Conservation (phyloP, 2,329 filamentous ascomycete genomes). For the Erysiphe pulchra region DNA sequence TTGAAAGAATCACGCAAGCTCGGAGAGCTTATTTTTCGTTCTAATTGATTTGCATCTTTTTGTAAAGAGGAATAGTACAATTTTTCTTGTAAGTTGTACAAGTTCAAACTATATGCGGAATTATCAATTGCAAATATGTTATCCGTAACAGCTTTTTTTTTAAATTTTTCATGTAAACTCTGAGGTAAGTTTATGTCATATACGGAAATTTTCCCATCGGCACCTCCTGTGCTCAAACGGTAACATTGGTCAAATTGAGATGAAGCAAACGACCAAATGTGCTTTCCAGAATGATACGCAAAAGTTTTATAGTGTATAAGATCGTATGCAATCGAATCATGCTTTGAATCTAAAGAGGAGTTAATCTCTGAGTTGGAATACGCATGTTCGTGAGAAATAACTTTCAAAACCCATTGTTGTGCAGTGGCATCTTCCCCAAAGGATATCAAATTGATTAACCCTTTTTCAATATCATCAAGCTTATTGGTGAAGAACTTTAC, state of each 20-base stretch:
- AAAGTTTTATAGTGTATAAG: constrained; percentile 12
- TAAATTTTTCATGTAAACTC: background rate
- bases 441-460: constrained; percentile 33
- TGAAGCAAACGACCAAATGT: constrained; percentile 59
- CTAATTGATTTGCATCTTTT: background rate
- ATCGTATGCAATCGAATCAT: too few relatives aligned
- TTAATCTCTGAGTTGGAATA: background rate
- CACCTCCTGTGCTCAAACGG: constrained; percentile 45
- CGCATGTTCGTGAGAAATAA: background rate
- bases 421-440: constrained; percentile 66
- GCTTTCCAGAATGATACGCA: constrained; percentile 57
- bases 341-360: background rate
- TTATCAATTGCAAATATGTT: background rate
- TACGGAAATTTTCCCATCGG: constrained; percentile 43
- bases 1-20: constrained; percentile 22
- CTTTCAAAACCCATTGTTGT: constrained; percentile 33
- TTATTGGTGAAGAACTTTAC: constrained; percentile 35
- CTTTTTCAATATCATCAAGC: background rate
- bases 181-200: constrained; percentile 3
- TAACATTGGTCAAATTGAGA: background rate
- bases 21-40: background rate
- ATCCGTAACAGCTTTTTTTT: background rate
- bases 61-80: background rate
- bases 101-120: background rate
- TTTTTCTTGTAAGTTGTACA: background rate